Conservation (phyloP, 306 rosid genomes). For the Malus asiatica region DNA sequence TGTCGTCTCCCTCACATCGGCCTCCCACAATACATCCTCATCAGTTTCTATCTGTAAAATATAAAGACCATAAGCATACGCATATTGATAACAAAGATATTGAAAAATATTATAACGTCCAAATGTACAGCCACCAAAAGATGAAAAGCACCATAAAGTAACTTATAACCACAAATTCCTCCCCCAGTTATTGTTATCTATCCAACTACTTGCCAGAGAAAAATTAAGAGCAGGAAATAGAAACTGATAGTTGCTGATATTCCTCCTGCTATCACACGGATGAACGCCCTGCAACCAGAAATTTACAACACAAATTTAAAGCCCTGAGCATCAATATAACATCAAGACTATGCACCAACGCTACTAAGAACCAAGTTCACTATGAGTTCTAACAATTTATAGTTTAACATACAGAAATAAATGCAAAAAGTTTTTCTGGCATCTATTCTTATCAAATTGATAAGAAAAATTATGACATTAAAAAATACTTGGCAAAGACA, state of each 20-base stretch:
- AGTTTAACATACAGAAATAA: not conserved
- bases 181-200: not conserved
- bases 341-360: not conserved
- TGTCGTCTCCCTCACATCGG: slow-evolving; percentile 68
- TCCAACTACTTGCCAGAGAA: slow-evolving; percentile 33
- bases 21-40: slow-evolving; percentile 74
- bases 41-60: slow-evolving; percentile 67
- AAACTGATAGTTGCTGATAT: slow-evolving; percentile 30
- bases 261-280: slow-evolving; percentile 40
- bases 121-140: slow-evolving; percentile 16
- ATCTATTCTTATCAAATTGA: not conserved
- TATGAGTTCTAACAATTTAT: not conserved
- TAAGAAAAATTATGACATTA: not conserved
- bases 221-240: slow-evolving; percentile 40
- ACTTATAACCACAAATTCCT: slow-evolving; percentile 4
- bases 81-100: slow-evolving; percentile 3
- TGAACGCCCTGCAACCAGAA: slow-evolving; percentile 37
- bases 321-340: not conserved
- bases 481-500: not conserved
- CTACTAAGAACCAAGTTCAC: not conserved
- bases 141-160: slow-evolving; percentile 19
- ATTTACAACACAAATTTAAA: not conserved
- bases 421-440: not conserved
- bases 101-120: not conserved
- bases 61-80: slow-evolving; percentile 9